Evolutionary conservation across 2,329 filamentous ascomycete genomes (phyloP).

Genomic region (Hymenoscyphus fraxineus): DNA sequence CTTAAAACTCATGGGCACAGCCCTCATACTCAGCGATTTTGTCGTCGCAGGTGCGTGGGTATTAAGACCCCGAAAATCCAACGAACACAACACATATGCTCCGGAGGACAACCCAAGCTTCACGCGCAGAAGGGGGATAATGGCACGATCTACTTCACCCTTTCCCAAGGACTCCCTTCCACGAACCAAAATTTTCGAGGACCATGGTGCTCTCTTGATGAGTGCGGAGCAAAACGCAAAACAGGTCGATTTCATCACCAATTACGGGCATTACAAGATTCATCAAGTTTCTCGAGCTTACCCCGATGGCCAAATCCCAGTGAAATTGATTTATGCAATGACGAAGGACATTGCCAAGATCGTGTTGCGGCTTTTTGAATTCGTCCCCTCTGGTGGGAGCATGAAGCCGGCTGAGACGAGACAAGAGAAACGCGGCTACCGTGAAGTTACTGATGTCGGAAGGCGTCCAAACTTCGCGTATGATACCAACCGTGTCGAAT

Average conservation of each 20-base stretch:
- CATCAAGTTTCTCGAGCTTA: not conserved
- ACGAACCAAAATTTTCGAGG: not conserved
- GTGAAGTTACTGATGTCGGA: too few species aligned
- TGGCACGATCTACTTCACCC: not conserved
- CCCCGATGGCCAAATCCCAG: not conserved
- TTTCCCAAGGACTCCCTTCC: not conserved
- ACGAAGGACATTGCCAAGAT: not conserved
- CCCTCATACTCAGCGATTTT: not conserved
- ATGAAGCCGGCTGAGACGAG: not conserved
- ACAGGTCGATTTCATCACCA: not conserved
- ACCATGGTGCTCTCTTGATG: not conserved
- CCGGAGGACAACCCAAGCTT: not conserved
- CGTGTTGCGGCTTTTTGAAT: not conserved
- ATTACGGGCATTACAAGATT: not conserved
- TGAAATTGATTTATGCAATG: not conserved
- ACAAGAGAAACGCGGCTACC: not conserved
- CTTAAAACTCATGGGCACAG: not conserved
- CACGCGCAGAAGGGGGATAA: not conserved
- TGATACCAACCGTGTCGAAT: too few species aligned
- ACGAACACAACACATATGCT: too few species aligned
- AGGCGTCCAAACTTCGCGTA: too few species aligned
- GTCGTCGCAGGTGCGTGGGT: not conserved
- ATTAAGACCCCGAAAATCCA: too few species aligned
- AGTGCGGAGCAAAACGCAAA: not conserved
- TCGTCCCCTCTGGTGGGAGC: not conserved